Percentiles rank a stretch among this genome's conserved stretches.
Evolutionary conservation across 1,284 basidiomycete genomes (phyloP).

Genomic region (Leucoagaricus sp.): DNA sequence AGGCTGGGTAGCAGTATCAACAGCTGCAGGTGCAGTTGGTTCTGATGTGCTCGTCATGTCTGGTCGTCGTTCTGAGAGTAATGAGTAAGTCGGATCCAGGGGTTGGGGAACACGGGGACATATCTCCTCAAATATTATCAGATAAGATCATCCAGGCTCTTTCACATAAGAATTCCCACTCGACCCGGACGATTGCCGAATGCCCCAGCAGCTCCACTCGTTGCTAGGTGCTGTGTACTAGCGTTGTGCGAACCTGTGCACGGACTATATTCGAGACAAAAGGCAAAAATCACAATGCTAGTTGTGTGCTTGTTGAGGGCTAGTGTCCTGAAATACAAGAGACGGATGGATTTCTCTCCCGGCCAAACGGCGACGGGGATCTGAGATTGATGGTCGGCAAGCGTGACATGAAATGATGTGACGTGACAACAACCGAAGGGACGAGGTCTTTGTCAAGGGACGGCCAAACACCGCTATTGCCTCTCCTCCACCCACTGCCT

Average conservation of each 20-base stretch:
- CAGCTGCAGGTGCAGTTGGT: neutral
- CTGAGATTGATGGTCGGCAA: constrained; percentile 4
- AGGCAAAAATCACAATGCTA: no score
- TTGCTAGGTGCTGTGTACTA: neutral
- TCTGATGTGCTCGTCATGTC: constrained; percentile 2
- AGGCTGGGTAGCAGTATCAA: neutral
- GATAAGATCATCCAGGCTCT: no score
- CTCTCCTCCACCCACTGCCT: neutral
- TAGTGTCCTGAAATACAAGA: neutral
- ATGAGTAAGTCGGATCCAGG: neutral
- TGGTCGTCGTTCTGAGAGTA: neutral
- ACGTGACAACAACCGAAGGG: neutral
- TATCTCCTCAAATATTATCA: no score
- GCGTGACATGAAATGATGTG: constrained; percentile 3
- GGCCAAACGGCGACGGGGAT: neutral
- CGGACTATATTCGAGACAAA: neutral
- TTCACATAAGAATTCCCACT: no score
- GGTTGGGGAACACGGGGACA: neutral
- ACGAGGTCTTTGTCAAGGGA: constrained; percentile 3
- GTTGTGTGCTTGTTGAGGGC: no score
- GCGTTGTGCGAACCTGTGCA: neutral
- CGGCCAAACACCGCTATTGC: constrained; percentile 9
- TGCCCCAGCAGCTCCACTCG: no score
- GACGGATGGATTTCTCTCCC: neutral
- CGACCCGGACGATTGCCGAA: no score